Percentiles rank a stretch among this genome's conserved stretches.
These are phyloP conservation scores for Penicillium sp. DNA, from an alignment of 2,329 filamentous ascomycete genomes.

Conservation along the genomic window DNA sequence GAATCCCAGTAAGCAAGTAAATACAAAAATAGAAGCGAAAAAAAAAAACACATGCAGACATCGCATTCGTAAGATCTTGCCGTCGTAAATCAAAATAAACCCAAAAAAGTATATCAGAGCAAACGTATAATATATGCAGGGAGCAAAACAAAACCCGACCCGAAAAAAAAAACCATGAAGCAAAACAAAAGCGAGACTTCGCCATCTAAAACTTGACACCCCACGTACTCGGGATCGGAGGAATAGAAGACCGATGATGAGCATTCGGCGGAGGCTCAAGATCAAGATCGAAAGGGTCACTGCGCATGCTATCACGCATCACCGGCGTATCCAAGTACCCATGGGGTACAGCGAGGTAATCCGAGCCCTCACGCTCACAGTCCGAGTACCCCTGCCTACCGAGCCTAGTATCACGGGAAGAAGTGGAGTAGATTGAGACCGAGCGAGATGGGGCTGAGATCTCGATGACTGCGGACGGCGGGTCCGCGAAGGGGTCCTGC, in stretches of 20 bases:
- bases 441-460: conserved; percentile 16
- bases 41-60: neutral
- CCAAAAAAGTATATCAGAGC: neutral
- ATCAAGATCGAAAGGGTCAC: conserved; percentile 36
- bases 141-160: neutral
- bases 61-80: conserved; percentile 8
- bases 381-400: conserved; percentile 11
- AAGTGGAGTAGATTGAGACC: conserved; percentile 18
- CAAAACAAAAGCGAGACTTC: neutral
- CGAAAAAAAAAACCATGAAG: too few species aligned
- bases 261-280: conserved; percentile 37
- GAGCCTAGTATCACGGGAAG: conserved; percentile 8
- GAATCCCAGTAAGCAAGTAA: neutral
- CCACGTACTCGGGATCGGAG: conserved; percentile 4
- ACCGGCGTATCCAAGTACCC: conserved; percentile 7
- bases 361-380: conserved; percentile 3
- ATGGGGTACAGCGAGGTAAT: neutral
- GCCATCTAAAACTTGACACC: conserved; percentile 4
- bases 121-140: neutral
- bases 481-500: neutral
- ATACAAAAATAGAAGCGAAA: neutral
- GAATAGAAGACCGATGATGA: conserved; percentile 21
- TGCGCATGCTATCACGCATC: conserved; percentile 29
- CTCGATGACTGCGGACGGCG: conserved; percentile 13
- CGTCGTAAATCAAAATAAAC: neutral